These are phyloP conservation scores for Fomitopsis pulvina DNA, from an alignment of 768 basidiomycete species.

Conservation along the genomic window DNA sequence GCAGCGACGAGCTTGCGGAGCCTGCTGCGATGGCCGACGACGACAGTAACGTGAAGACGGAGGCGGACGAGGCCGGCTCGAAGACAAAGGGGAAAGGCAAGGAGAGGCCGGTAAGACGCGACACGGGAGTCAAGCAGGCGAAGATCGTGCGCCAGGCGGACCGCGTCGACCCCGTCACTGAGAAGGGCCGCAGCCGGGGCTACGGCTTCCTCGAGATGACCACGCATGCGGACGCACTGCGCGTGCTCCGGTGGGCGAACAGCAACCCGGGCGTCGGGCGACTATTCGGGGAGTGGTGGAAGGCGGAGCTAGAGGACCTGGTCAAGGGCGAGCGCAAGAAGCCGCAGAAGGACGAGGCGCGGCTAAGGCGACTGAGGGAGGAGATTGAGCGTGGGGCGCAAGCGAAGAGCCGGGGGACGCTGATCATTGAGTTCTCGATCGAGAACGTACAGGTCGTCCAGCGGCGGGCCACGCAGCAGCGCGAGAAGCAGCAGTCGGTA, in stretches of 20 bases:
- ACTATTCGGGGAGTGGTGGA: constrained; percentile 81
- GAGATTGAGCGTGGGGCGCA: constrained; percentile 42
- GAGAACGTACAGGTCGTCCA: constrained; percentile 91
- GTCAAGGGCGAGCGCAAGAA: constrained; percentile 45
- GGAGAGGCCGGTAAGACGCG: constrained; percentile 24
- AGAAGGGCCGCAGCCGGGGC: constrained; percentile 84
- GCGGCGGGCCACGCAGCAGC: constrained; percentile 52
- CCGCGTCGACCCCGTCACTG: constrained; percentile 82
- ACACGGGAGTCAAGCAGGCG: constrained; percentile 68
- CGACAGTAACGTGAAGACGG: constrained; percentile 19
- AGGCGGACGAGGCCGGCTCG: constrained; percentile 18
- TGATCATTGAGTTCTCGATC: constrained; percentile 95
- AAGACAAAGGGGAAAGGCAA: constrained; percentile 23
- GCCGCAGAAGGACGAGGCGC: constrained; percentile 41
- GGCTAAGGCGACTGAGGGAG: constrained; percentile 53
- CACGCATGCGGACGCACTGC: constrained; percentile 82
- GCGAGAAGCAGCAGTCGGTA: constrained; percentile 27
- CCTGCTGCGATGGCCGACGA: constrained; percentile 20
- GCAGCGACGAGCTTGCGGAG: constrained; percentile 63
- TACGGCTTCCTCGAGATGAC: constrained; percentile 95
- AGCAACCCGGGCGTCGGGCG: constrained; percentile 64
- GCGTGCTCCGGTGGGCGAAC: constrained; percentile 91
- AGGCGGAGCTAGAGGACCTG: constrained; percentile 61
- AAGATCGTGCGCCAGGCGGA: constrained; percentile 91
- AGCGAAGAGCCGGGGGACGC: constrained; percentile 38